Conservation (phyloP, 2,329 filamentous ascomycete genomes). For the Rhynchosporium graminicola region DNA sequence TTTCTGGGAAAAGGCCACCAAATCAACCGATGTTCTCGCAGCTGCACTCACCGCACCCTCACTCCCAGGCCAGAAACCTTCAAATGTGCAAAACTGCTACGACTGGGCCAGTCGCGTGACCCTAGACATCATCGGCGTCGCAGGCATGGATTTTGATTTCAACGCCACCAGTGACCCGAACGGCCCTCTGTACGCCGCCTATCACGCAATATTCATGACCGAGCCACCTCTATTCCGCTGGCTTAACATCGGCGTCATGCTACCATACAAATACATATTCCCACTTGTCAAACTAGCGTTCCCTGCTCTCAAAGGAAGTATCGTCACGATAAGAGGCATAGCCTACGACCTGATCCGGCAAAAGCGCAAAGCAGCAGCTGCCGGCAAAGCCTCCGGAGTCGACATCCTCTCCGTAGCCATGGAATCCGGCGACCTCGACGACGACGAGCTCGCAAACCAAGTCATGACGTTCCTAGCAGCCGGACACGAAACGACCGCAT, state of each 20-base stretch:
- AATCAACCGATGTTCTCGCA: neutral
- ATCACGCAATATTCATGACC: constrained; percentile 54
- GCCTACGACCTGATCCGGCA: constrained; percentile 68
- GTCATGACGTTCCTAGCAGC: constrained; percentile 88
- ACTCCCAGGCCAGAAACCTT: neutral
- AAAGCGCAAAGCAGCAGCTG: constrained; percentile 61
- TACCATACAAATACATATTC: constrained; percentile 45
- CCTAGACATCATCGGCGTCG: constrained; percentile 73
- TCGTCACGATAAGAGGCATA: constrained; percentile 62
- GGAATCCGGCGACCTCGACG: constrained; percentile 70
- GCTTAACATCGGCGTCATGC: constrained; percentile 49
- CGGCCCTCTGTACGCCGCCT: constrained; percentile 58
- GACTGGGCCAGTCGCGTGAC: constrained; percentile 66
- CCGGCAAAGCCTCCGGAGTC: constrained; percentile 52
- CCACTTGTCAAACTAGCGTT: neutral
- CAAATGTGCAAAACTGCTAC: neutral
- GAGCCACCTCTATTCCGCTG: constrained; percentile 8
- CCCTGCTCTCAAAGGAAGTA: constrained; percentile 41
- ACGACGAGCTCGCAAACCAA: constrained; percentile 79
- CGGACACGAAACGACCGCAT: constrained; percentile 77
- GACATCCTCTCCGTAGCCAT: constrained; percentile 83
- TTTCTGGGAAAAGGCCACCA: constrained; percentile 61
- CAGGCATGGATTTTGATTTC: constrained; percentile 71
- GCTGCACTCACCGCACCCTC: neutral
- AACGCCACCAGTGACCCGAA: constrained; percentile 60